These are phyloP conservation scores for Lodderomyces oxycetoniae DNA, from an alignment of 1,139 yeast genomes.

Conservation along the genomic window DNA sequence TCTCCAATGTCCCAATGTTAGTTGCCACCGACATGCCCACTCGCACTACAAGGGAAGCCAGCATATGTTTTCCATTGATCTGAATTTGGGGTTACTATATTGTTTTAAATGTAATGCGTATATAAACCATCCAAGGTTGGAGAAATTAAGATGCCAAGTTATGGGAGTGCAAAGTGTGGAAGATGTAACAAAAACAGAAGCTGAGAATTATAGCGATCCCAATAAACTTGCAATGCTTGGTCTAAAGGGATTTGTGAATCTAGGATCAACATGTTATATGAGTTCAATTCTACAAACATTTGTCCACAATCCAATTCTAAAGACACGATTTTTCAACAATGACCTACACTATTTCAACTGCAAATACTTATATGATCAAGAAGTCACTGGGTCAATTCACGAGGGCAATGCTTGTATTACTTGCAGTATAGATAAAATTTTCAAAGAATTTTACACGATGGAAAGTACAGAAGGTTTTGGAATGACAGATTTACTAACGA, in stretches of 20 bases:
- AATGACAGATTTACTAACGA: slow-evolving; percentile 62
- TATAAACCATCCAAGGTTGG: slow-evolving; percentile 56
- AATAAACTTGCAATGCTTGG: slow-evolving; percentile 64
- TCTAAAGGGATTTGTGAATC: slow-evolving; percentile 78
- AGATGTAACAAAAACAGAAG: neutral
- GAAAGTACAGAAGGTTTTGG: slow-evolving; percentile 63
- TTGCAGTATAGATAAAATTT: slow-evolving; percentile 77
- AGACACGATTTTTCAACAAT: slow-evolving; percentile 71
- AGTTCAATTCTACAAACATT: slow-evolving; percentile 82
- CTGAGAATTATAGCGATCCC: slow-evolving; percentile 38
- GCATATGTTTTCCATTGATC: slow-evolving; percentile 72
- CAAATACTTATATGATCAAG: slow-evolving; percentile 19
- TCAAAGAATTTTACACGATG: slow-evolving; percentile 58
- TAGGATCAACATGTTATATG: slow-evolving; percentile 97
- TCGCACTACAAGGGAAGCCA: slow-evolving; percentile 57
- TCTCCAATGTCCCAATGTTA: slow-evolving; percentile 78
- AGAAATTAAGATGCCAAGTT: slow-evolving; percentile 42
- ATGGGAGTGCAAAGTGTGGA: slow-evolving; percentile 14
- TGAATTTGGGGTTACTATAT: slow-evolving; percentile 54
- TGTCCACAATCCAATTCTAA: slow-evolving; percentile 81
- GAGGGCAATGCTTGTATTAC: slow-evolving; percentile 60
- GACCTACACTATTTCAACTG: slow-evolving; percentile 47
- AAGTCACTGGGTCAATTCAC: slow-evolving; percentile 26
- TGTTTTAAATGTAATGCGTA: slow-evolving; percentile 78
- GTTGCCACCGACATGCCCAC: slow-evolving; percentile 64